phyloP scores from a whole-genome alignment of 164 flowering plant genomes.

The Macadamia tetraphylla region DNA sequence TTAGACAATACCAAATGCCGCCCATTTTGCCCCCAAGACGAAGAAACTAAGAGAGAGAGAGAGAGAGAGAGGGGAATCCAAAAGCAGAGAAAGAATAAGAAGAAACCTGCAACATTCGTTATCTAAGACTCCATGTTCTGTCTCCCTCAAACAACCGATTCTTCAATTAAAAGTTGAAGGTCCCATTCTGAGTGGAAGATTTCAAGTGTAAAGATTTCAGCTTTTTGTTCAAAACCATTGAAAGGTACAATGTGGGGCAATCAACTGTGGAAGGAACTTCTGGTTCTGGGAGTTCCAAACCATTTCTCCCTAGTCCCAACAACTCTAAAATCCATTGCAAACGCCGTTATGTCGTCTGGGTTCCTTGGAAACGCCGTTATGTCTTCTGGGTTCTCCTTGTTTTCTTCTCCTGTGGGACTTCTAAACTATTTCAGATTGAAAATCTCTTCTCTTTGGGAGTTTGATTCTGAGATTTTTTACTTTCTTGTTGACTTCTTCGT shows the following conservation, averaged over 20 bases:
- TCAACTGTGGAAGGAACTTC: neutral
- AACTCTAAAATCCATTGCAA: conserved; percentile 13
- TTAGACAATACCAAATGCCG: neutral
- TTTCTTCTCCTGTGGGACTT: conserved; percentile 4
- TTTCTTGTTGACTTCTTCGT: neutral
- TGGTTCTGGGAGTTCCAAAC: neutral
- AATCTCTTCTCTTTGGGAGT: neutral
- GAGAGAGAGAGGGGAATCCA: too few relatives aligned
- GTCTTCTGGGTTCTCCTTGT: conserved; percentile 12
- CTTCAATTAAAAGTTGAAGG: neutral
- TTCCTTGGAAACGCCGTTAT: too few relatives aligned
- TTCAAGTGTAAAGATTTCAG: conserved; percentile 7
- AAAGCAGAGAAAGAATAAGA: neutral
- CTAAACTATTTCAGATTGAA: neutral
- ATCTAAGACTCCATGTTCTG: neutral
- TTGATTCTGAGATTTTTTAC: too few relatives aligned
- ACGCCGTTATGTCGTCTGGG: conserved; percentile 6
- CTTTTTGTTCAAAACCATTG: neutral
- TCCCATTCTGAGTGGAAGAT: neutral
- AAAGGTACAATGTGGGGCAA: neutral
- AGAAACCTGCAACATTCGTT: neutral
- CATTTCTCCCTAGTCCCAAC: neutral
- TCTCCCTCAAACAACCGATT: neutral
- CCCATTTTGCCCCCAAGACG: neutral
- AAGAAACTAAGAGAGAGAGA: too few relatives aligned